Conservation (phyloP, 2,329 filamentous ascomycete species). For the Pseudocercospora macadamiae region DNA sequence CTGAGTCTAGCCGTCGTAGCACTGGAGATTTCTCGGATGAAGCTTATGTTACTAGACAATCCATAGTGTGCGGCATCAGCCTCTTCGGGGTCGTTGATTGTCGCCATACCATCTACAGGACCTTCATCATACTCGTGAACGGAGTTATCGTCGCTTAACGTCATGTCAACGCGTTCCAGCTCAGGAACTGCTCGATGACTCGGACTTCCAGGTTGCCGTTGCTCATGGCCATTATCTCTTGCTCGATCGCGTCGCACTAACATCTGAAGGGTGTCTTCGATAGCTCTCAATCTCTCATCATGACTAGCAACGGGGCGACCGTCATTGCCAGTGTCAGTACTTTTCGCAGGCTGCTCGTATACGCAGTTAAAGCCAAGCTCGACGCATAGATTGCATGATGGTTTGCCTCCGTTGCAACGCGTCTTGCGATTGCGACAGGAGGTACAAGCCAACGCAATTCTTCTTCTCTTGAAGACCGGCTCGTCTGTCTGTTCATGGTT, state of each 20-base stretch:
- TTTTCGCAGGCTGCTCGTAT: slow-evolving; percentile 11
- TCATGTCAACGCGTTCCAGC: background rate
- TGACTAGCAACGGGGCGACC: background rate
- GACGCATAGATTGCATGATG: slow-evolving; percentile 8
- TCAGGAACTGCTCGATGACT: background rate
- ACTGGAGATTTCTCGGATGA: background rate
- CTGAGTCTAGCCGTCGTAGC: background rate
- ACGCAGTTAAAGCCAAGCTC: slow-evolving; percentile 10
- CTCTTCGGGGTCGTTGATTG: background rate
- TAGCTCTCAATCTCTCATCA: slow-evolving; percentile 5
- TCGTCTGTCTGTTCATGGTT: background rate
- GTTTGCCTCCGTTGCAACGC: slow-evolving; percentile 6
- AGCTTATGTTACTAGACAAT: slow-evolving; percentile 2
- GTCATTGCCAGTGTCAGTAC: background rate
- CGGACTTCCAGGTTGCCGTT: background rate
- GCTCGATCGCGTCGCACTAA: background rate
- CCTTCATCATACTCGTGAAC: background rate
- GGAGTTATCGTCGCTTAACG: background rate
- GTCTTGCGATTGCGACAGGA: slow-evolving; percentile 4
- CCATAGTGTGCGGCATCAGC: background rate
- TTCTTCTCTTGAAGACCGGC: background rate
- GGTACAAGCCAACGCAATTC: slow-evolving; percentile 5
- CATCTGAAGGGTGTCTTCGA: slow-evolving; percentile 8
- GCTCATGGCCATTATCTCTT: background rate
- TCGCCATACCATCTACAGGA: slow-evolving; percentile 4